phyloP scores from a whole-genome alignment of 129 eudicot genomes.

The Flaveria brownii region DNA sequence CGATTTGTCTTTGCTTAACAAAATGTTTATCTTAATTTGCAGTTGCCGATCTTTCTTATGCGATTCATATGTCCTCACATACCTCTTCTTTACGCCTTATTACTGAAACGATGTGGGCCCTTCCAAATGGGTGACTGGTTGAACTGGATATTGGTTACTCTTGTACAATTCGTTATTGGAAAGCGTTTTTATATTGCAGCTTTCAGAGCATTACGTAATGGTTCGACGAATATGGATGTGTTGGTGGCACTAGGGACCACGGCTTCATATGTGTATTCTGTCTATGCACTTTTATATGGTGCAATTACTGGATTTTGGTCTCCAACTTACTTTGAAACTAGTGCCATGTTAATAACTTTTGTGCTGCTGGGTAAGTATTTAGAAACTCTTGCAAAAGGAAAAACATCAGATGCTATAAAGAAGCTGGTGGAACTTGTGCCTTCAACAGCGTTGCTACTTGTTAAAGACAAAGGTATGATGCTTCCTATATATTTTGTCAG shows the following conservation, averaged over 20 bases:
- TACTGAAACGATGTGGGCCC: slow-evolving; percentile 87
- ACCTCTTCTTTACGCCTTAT: slow-evolving; percentile 77
- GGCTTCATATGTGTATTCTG: slow-evolving; percentile 90
- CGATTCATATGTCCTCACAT: slow-evolving; percentile 85
- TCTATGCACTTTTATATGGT: slow-evolving; percentile 83
- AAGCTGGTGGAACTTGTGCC: slow-evolving; percentile 95
- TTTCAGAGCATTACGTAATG: slow-evolving; percentile 86
- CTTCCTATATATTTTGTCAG: neutral
- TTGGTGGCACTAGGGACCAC: slow-evolving; percentile 96
- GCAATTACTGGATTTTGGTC: slow-evolving; percentile 94
- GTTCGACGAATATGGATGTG: slow-evolving; percentile 98
- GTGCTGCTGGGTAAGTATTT: slow-evolving; percentile 88
- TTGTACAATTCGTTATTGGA: slow-evolving; percentile 89
- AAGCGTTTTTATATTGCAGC: slow-evolving; percentile 96
- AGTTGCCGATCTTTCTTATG: slow-evolving; percentile 90
- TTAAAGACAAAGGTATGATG: slow-evolving; percentile 71
- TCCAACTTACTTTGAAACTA: slow-evolving; percentile 94
- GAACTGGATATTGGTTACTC: slow-evolving; percentile 78
- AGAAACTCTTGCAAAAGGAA: slow-evolving; percentile 94
- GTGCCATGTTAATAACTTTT: slow-evolving; percentile 96
- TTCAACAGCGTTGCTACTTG: slow-evolving; percentile 75
- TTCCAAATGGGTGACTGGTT: slow-evolving; percentile 97
- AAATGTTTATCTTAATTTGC: slow-evolving; percentile 23
- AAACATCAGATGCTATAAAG: slow-evolving; percentile 93
- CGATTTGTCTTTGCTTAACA: slow-evolving; percentile 11